Percentiles rank a stretch among this genome's conserved stretches.
Evolutionary conservation across 164 flowering plant species (phyloP).

Genomic region (Brasenia schreberi): DNA sequence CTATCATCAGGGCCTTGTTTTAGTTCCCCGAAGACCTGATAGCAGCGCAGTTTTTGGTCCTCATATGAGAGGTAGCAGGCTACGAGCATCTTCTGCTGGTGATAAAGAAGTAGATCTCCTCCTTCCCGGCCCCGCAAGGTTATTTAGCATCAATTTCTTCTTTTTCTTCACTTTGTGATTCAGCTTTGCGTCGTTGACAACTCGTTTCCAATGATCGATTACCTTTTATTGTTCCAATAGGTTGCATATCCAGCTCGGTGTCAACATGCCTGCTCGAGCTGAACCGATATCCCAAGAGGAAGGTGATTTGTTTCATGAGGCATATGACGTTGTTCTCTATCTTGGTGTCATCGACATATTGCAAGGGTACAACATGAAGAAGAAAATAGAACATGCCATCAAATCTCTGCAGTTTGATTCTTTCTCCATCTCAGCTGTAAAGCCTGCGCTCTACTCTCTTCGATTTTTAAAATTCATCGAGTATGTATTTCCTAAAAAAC

Average conservation of each 20-base stretch:
- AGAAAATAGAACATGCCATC: constrained; percentile 66
- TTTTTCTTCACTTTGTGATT: background rate
- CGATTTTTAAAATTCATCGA: constrained; percentile 69
- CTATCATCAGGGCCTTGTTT: constrained; percentile 54
- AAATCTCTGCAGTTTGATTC: constrained; percentile 71
- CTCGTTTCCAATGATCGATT: background rate
- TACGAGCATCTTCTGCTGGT: constrained; percentile 59
- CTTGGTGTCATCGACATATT: constrained; percentile 86
- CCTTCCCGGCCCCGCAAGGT: constrained; percentile 89
- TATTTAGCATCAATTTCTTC: constrained; percentile 4
- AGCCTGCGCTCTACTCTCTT: constrained; percentile 53
- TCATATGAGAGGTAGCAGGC: constrained; percentile 68
- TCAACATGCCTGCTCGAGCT: constrained; percentile 96
- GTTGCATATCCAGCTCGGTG: constrained; percentile 78
- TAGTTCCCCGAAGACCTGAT: constrained; percentile 82
- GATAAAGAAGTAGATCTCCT: constrained; percentile 80
- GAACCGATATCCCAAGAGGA: constrained; percentile 31
- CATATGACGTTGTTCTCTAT: constrained; percentile 80
- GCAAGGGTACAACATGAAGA: constrained; percentile 68
- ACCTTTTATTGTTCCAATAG: constrained; percentile 17
- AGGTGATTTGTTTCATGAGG: constrained; percentile 36
- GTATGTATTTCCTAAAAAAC: constrained; percentile 44
- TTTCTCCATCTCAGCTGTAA: constrained; percentile 56
- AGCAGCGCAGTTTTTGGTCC: constrained; percentile 59
- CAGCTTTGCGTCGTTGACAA: background rate